Conservation (phyloP, 2,329 filamentous ascomycete genomes). For the Alternaria sp. region DNA sequence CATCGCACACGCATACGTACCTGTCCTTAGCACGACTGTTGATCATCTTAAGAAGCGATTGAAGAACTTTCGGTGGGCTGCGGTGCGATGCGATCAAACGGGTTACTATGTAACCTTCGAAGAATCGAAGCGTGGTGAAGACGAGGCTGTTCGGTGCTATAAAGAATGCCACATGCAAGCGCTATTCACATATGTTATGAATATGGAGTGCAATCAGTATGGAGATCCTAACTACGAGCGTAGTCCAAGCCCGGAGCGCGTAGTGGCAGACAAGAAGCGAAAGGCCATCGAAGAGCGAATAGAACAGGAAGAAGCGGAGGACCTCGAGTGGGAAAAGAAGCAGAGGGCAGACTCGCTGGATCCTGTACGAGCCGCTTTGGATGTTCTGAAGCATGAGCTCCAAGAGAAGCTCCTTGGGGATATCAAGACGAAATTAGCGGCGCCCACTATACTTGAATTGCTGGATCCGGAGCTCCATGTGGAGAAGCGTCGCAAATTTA, state of each 20-base stretch:
- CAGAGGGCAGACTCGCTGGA: slow-evolving; percentile 88
- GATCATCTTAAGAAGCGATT: slow-evolving; percentile 90
- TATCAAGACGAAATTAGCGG: slow-evolving; percentile 86
- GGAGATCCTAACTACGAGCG: slow-evolving; percentile 70
- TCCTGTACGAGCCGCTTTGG: slow-evolving; percentile 83
- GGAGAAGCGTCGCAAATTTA: slow-evolving; percentile 80
- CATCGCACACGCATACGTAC: slow-evolving; percentile 84
- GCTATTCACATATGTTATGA: slow-evolving; percentile 92
- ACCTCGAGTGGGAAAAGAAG: slow-evolving; percentile 88
- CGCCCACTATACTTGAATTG: slow-evolving; percentile 79
- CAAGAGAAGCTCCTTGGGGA: slow-evolving; percentile 87
- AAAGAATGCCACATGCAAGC: slow-evolving; percentile 79
- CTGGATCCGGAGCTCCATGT: slow-evolving; percentile 83
- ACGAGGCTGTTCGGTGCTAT: slow-evolving; percentile 83
- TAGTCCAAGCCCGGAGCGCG: slow-evolving; percentile 61
- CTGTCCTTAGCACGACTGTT: slow-evolving; percentile 83
- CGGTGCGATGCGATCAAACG: slow-evolving; percentile 81
- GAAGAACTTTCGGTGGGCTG: slow-evolving; percentile 81
- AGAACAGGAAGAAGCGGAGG: slow-evolving; percentile 77
- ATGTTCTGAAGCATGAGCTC: slow-evolving; percentile 80
- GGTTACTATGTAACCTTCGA: slow-evolving; percentile 95
- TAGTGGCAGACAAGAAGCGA: slow-evolving; percentile 59
- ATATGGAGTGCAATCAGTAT: slow-evolving; percentile 81
- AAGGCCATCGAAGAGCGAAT: slow-evolving; percentile 72
- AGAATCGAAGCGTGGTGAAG: slow-evolving; percentile 76